A percentile compares a stretch with the other conserved stretches of the same genome.
These are phyloP conservation scores for Eucalyptus pauciflora DNA, from an alignment of 345 rosid genomes.

Conservation along the genomic window DNA sequence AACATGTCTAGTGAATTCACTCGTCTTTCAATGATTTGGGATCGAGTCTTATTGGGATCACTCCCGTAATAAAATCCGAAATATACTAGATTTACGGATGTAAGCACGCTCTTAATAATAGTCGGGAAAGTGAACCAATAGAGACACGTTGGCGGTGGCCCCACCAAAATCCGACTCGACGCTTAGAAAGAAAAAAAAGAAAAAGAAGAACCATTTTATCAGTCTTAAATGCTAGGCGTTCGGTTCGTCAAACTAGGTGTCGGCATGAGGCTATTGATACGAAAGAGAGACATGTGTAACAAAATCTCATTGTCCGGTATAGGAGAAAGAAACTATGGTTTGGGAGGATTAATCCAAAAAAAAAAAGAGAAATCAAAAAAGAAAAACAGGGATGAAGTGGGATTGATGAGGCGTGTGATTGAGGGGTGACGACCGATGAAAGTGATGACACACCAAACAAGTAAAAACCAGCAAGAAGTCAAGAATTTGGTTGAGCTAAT, in stretches of 20 bases:
- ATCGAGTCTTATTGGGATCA: not conserved
- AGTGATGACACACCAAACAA: not conserved
- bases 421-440: not conserved
- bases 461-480: conserved; percentile 7
- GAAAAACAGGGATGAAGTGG: not conserved
- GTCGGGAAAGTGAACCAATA: not conserved
- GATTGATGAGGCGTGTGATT: not conserved
- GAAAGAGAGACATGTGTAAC: not conserved
- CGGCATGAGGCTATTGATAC: not conserved
- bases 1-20: not conserved
- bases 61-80: not conserved
- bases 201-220: not conserved
- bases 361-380: not conserved
- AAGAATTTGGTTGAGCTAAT: not conserved
- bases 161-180: not conserved
- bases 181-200: no score
- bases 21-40: not conserved
- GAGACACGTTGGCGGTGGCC: not conserved
- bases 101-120: not conserved
- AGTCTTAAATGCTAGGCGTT: not conserved
- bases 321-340: not conserved
- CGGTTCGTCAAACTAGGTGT: not conserved
- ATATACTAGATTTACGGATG: not conserved
- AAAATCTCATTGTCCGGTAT: not conserved
- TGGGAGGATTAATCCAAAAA: not conserved